Base-by-base conservation (phyloP, 306 rosid species). In the Ceratonia siliqua region DNA sequence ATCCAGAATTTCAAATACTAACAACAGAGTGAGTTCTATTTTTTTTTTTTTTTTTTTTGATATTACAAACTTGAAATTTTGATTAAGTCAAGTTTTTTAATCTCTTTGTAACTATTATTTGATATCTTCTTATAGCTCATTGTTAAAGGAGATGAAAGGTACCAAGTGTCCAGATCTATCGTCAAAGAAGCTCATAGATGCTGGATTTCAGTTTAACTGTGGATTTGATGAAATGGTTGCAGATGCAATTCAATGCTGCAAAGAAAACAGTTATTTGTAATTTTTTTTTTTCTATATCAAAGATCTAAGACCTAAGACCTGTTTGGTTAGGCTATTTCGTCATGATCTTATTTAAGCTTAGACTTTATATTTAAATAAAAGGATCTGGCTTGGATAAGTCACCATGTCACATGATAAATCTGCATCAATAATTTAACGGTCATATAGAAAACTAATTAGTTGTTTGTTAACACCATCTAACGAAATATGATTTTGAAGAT, bases 121-220 rank as follows among this genome's bases (percentile, higher is more conserved):
- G 5, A 0, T 15, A 3, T 38, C 15, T 52, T 24, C 48, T 24
- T 22, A 70, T 78, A 84, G 85, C 14, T 73, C 59, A n/a, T n/a
- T n/a, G 30, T 50, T 77, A 33, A 78, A 74, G 50, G 80, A 78
- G 24, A 24, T 45, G 39, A 11, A 24, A 50, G 77, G 82, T n/a
- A n/a, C n/a, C 6, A 49, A 15, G 56, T 0, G 4, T 0, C 27
- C 74, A 17, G 5, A 14, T 45, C 10, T 70, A 5, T 85, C 84
- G 25, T 52, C 88, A 59, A 85, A 81, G 82, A 81, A 78, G 57
- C 82, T 81, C 46, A 35, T 58, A 43, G 86, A 74, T 70, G 24
- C 55, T 14, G 88, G 86, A 22, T 85, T 85, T 22, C 6, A 52
- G 30, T 81, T 30, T 5, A 70, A 70, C 49, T 71, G 78, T 62